Evolutionary conservation across 2,329 filamentous ascomycete species (phyloP), one percentile per base, ranked within the genome.

Genomic region (Zasmidium citrigriseum): DNA sequence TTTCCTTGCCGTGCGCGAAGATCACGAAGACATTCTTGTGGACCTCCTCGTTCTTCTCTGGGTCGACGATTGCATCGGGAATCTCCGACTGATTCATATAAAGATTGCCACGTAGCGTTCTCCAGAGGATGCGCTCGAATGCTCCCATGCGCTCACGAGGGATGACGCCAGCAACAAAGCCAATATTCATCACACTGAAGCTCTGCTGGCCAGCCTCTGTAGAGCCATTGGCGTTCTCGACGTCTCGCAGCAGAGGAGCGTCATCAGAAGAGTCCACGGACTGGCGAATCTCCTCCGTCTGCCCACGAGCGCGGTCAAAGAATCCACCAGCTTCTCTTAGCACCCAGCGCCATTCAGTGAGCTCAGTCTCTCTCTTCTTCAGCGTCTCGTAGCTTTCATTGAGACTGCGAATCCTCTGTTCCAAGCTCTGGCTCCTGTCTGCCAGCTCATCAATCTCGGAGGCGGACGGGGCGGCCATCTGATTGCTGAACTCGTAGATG

Each of bases 1-100:
- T 96, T 77, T 98, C 93, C 78, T 96, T 96, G 73, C 95, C 95
- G 72, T 99, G 95, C 12, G 95, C 95, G 70, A 99, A 99, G 76
- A 99, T 99, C 72, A 99, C 93, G 72, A 99, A 99, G 56, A 99
- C 95, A 69, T 97, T 99, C 86, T 99, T 99, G 81, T 89, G 87
- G 68, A 96, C 84, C 64, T 90, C 83, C 78, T 98, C 93, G 74
- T 98, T 97, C 79, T 86, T 96, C 72, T 89, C 84, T 16, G 95
- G 93, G 75, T 99, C 91, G 73, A 96, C 83, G 67, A 99, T 89
- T 38, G 91, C 87, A 75, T 99, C 93, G 7, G 92, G 88, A 62
- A 99, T 99, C 82, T 99, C 95, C 44, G 93, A 93, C 81, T 99
- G 96, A 78, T 99, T 99, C 95, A 99, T 99, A 83, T 98, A 99